Conservation (phyloP, 73 alveolate genomes). For the Durusdinium trenchii region DNA sequence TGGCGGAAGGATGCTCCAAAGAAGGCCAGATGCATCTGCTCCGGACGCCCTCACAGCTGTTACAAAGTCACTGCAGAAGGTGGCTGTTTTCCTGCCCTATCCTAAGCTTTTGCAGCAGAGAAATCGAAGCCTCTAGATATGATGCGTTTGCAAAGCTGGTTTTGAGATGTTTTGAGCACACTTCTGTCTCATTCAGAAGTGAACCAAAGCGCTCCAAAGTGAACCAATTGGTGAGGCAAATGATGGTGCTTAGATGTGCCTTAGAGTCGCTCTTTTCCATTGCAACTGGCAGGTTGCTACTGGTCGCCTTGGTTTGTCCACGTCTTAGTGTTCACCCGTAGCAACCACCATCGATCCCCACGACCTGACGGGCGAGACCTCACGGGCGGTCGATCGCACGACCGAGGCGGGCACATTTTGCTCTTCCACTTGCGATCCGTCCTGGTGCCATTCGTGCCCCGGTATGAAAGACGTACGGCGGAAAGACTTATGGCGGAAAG, state of each 20-base stretch:
- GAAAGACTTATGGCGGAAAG: not conserved
- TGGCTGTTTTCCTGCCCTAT: slow-evolving; percentile 45
- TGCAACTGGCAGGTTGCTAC: slow-evolving; percentile 13
- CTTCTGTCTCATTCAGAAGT: not conserved
- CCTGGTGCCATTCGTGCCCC: slow-evolving; percentile 67
- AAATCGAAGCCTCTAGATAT: too few species aligned
- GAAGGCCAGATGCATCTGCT: slow-evolving; percentile 18
- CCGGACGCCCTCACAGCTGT: slow-evolving; percentile 9
- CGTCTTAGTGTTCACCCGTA: not conserved
- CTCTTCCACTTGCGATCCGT: slow-evolving; percentile 88
- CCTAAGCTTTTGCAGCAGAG: slow-evolving; percentile 17
- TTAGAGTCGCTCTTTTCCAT: too few species aligned
- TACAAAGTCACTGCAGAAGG: slow-evolving; percentile 59
- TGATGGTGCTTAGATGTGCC: too few species aligned
- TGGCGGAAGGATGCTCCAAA: slow-evolving; percentile 34
- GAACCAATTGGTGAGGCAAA: too few species aligned
- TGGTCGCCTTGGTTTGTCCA: slow-evolving; percentile 76
- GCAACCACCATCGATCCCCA: not conserved
- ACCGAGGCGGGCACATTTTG: slow-evolving; percentile 73
- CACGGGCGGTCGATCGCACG: not conserved
- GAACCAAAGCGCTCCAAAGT: not conserved
- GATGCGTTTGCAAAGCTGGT: too few species aligned
- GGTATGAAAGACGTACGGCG: not conserved
- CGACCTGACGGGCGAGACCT: not conserved
- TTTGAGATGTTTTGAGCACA: not conserved